Conservation (phyloP, 2,329 filamentous ascomycete genomes). For the Neophaeococcomyces mojaviensis region DNA sequence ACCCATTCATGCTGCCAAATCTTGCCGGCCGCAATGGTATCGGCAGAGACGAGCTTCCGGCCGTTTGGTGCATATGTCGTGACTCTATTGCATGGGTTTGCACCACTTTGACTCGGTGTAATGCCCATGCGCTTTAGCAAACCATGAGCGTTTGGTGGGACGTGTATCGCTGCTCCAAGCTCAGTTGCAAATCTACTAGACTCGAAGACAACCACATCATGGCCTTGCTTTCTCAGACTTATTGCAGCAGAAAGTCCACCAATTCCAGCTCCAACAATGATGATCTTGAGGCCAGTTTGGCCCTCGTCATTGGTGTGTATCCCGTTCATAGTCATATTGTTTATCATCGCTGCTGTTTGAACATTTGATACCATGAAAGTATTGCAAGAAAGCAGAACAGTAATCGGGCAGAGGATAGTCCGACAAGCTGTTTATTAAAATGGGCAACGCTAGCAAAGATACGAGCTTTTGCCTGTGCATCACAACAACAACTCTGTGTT, state of each 20-base stretch:
- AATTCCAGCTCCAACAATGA: conserved; percentile 30
- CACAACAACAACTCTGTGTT: too few species aligned
- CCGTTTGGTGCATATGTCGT: not conserved
- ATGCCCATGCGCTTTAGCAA: conserved; percentile 44
- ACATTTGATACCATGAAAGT: too few species aligned
- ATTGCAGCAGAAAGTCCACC: conserved; percentile 36
- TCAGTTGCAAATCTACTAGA: conserved; percentile 46
- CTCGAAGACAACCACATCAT: conserved; percentile 48
- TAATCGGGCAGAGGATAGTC: too few species aligned
- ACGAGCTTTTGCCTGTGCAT: too few species aligned
- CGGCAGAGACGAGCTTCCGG: not conserved
- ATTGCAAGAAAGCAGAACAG: too few species aligned
- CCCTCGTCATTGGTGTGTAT: conserved; percentile 27
- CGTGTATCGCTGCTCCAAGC: conserved; percentile 48
- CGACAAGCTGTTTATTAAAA: too few species aligned
- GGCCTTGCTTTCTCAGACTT: conserved; percentile 46
- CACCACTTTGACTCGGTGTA: conserved; percentile 33
- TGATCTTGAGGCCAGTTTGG: conserved; percentile 22
- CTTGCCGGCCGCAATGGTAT: not conserved
- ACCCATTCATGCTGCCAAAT: conserved; percentile 36
- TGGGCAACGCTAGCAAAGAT: too few species aligned
- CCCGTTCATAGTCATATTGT: too few species aligned
- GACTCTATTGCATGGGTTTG: conserved; percentile 22
- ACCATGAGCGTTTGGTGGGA: conserved; percentile 55
- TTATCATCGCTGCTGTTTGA: too few species aligned